Evolutionary conservation across 805 yeast species (phyloP).

Genomic region (Komagataella mondaviorum): DNA sequence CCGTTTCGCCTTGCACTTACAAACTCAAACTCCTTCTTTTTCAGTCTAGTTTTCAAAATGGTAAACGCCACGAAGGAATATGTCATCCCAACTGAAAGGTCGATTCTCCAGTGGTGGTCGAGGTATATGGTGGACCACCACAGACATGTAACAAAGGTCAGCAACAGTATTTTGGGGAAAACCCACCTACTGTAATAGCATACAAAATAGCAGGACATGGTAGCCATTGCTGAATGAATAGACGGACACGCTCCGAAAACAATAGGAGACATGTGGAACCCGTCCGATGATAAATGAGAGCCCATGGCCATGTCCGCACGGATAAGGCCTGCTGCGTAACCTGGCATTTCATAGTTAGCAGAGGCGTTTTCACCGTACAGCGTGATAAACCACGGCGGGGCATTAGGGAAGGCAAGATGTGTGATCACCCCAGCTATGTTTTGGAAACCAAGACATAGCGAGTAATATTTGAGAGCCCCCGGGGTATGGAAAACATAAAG

Average conservation of each 20-base stretch:
- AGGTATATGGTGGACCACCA: constrained; percentile 71
- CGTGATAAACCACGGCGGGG: constrained; percentile 66
- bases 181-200: constrained; percentile 24
- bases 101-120: constrained; percentile 62
- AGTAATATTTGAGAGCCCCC: constrained; percentile 42
- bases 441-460: constrained; percentile 43
- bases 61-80: constrained; percentile 35
- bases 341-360: constrained; percentile 49
- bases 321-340: constrained; percentile 60
- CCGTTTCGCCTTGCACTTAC: constrained; percentile 23
- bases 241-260: constrained; percentile 73
- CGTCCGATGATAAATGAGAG: constrained; percentile 42
- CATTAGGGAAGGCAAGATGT: constrained; percentile 51
- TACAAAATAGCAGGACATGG: constrained; percentile 30
- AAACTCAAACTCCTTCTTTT: constrained; percentile 22
- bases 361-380: constrained; percentile 40
- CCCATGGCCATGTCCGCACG: constrained; percentile 54
- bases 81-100: constrained; percentile 38
- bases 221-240: constrained; percentile 54
- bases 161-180: constrained; percentile 20
- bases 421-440: constrained; percentile 47
- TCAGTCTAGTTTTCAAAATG: constrained; percentile 21
- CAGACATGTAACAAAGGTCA: constrained; percentile 36
- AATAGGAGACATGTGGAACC: constrained; percentile 55
- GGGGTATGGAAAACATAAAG: constrained; percentile 55